Percentiles rank a stretch among this genome's conserved stretches.
Conservation (phyloP, 2,329 filamentous ascomycete genomes). For the Apiospora saccharicola region DNA sequence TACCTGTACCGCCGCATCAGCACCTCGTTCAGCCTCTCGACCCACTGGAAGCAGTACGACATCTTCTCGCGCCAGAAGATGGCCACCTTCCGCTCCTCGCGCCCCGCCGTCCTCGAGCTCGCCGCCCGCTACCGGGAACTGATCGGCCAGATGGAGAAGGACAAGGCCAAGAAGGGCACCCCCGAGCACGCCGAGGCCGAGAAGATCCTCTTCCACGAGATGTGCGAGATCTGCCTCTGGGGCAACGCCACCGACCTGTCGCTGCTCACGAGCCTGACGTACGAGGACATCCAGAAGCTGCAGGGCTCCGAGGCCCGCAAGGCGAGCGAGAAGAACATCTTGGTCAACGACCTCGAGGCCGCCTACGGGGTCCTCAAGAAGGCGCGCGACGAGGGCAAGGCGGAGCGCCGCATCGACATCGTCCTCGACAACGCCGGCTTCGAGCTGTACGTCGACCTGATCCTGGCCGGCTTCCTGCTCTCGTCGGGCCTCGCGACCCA, state of each 20-base stretch:
- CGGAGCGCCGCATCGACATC: conserved; percentile 85
- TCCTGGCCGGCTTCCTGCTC: conserved; percentile 89
- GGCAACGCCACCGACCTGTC: conserved; percentile 96
- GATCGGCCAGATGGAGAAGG: conserved; percentile 67
- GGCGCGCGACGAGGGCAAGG: conserved; percentile 68
- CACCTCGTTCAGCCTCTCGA: conserved; percentile 77
- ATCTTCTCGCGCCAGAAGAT: conserved; percentile 91
- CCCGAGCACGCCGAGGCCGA: conserved; percentile 70
- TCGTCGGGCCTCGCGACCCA: conserved; percentile 84
- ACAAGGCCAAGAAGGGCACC: conserved; percentile 55
- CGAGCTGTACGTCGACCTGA: conserved; percentile 93
- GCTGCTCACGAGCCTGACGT: conserved; percentile 86
- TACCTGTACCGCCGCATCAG: conserved; percentile 90
- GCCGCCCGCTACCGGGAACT: conserved; percentile 81
- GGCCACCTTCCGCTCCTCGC: conserved; percentile 89
- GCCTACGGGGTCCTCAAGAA: conserved; percentile 75
- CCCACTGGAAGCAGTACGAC: conserved; percentile 89
- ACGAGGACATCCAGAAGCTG: conserved; percentile 96
- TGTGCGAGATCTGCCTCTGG: conserved; percentile 97
- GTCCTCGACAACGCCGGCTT: conserved; percentile 98
- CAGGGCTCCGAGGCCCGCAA: conserved; percentile 90
- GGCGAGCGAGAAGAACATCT: conserved; percentile 86
- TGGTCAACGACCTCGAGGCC: conserved; percentile 81
- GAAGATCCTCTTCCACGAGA: conserved; percentile 83
- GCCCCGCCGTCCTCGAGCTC: conserved; percentile 83